Conservation (phyloP, 2,329 filamentous ascomycete genomes). For the Botrytis aclada region DNA sequence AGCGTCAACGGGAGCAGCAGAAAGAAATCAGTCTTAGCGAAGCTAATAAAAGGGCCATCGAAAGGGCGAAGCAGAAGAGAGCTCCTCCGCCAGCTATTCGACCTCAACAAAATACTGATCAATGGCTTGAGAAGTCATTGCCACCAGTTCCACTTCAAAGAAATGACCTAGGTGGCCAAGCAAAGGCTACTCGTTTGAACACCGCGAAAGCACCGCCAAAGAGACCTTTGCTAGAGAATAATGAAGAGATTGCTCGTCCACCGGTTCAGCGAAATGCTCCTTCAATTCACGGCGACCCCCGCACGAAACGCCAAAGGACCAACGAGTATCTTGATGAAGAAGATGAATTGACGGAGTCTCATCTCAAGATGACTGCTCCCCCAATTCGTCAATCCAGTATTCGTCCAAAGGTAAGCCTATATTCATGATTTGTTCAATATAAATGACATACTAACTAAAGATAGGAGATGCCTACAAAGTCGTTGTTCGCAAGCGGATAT, state of each 20-base stretch:
- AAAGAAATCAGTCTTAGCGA: slow-evolving; percentile 51
- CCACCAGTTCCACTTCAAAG: slow-evolving; percentile 33
- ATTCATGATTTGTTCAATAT: slow-evolving; percentile 22
- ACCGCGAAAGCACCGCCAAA: slow-evolving; percentile 73
- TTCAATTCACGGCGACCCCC: slow-evolving; percentile 60
- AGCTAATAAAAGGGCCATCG: slow-evolving; percentile 62
- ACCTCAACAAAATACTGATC: slow-evolving; percentile 47
- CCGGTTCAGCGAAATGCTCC: slow-evolving; percentile 54
- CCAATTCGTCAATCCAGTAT: slow-evolving; percentile 78
- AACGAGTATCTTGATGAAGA: slow-evolving; percentile 66
- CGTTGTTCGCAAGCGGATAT: slow-evolving; percentile 60
- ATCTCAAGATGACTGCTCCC: slow-evolving; percentile 71
- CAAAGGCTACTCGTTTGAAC: slow-evolving; percentile 52
- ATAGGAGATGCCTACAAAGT: slow-evolving; percentile 60
- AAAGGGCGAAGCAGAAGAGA: slow-evolving; percentile 62
- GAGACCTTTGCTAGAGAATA: slow-evolving; percentile 65
- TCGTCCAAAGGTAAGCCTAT: slow-evolving; percentile 44
- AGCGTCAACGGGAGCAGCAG: slow-evolving; percentile 46
- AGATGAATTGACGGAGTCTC: slow-evolving; percentile 58
- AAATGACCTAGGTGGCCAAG: slow-evolving; percentile 27
- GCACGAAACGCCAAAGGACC: slow-evolving; percentile 73
- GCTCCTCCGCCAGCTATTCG: slow-evolving; percentile 60
- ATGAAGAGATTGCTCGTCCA: slow-evolving; percentile 49
- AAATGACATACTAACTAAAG: slow-evolving; percentile 38
- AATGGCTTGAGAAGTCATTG: slow-evolving; percentile 34